These are phyloP conservation scores for Ichthyophthirius multifiliis DNA, from an alignment of 169 alveolate species.

Conservation along the genomic window DNA sequence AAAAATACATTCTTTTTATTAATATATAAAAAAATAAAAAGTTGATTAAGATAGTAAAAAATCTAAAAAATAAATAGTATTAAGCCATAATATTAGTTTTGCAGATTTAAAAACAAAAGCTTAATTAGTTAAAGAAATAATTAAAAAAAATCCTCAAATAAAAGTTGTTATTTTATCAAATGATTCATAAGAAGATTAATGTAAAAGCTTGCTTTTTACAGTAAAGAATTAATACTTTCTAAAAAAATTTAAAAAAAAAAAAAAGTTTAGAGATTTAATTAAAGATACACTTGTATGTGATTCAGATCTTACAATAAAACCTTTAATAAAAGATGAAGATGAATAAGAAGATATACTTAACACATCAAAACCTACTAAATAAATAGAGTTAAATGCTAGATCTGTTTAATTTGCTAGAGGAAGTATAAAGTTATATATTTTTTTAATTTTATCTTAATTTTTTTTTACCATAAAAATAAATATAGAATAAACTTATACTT, in stretches of 20 bases:
- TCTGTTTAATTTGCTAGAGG: background rate
- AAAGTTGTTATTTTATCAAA: background rate
- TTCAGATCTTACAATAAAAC: background rate
- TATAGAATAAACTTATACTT: background rate
- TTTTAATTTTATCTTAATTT: background rate
- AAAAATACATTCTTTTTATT: background rate
- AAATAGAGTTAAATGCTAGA: background rate
- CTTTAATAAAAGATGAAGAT: background rate
- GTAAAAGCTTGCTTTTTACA: background rate
- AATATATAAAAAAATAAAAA: background rate
- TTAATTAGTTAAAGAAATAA: background rate
- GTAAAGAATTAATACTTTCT: background rate
- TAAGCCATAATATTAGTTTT: background rate
- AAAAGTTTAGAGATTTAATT: background rate
- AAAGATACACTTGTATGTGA: background rate
- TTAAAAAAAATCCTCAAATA: background rate
- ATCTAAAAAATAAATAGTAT: background rate
- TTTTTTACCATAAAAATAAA: background rate
- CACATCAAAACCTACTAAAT: background rate
- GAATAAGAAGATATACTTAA: conserved; percentile 1
- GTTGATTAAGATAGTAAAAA: background rate
- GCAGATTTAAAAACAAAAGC: conserved; percentile 7
- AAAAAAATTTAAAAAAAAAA: background rate
- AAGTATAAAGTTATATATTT: background rate
- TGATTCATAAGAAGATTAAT: conserved; percentile 1